These are phyloP conservation scores for Intubia oerlemansii DNA, from an alignment of 2,329 filamentous ascomycete genomes.

Conservation along the genomic window DNA sequence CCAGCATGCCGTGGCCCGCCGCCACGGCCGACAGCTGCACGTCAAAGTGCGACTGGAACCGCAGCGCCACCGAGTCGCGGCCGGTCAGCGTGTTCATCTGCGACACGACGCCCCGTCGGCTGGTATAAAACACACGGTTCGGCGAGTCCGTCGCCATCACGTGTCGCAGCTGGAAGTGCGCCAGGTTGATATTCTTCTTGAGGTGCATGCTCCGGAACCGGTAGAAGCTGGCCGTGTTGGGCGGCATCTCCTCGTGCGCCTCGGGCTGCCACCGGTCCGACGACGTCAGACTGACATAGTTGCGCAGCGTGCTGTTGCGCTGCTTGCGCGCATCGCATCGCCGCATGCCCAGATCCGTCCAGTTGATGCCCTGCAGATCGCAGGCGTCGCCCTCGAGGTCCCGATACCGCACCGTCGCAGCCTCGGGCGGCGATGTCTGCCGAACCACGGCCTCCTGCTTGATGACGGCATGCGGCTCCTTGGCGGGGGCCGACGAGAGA, in stretches of 20 bases:
- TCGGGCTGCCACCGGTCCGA: constrained; percentile 20
- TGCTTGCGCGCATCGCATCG: constrained; percentile 25
- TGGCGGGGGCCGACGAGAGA: not conserved
- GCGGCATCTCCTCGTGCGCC: constrained; percentile 14
- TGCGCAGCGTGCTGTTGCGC: constrained; percentile 28
- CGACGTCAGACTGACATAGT: constrained; percentile 31
- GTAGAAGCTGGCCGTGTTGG: constrained; percentile 27
- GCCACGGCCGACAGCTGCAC: constrained; percentile 28
- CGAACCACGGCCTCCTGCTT: constrained; percentile 10
- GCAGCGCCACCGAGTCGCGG: constrained; percentile 21
- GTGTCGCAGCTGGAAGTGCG: constrained; percentile 48
- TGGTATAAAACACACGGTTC: constrained; percentile 35
- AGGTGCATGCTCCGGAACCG: constrained; percentile 36
- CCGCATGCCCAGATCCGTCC: constrained; percentile 28
- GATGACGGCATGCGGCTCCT: not conserved
- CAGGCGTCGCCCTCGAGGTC: constrained; percentile 32
- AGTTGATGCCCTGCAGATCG: constrained; percentile 39
- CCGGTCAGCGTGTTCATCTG: constrained; percentile 29
- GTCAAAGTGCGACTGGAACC: constrained; percentile 17
- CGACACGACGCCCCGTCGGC: constrained; percentile 23
- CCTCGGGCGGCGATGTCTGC: constrained; percentile 8
- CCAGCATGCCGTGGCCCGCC: constrained; percentile 29
- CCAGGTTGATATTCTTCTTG: constrained; percentile 27
- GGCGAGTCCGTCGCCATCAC: constrained; percentile 34
- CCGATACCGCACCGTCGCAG: constrained; percentile 13